Conservation (phyloP, 495 filamentous ascomycete genomes). For the Durotheca rogersii region DNA sequence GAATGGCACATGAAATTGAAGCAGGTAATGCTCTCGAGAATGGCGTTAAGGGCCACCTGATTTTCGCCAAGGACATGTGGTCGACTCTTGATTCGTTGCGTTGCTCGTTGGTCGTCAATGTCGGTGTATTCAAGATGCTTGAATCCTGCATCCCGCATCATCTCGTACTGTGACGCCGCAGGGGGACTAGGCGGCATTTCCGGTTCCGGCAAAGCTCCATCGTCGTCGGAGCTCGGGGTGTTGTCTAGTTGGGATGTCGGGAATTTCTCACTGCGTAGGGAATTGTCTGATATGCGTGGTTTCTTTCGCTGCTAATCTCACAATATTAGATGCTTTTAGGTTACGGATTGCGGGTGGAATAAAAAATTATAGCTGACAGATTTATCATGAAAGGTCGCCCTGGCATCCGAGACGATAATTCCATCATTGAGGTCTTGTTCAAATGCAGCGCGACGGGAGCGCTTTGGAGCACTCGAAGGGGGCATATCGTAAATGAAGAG, state of each 20-base stretch:
- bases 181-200: slow-evolving; percentile 31
- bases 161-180: slow-evolving; percentile 53
- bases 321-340: slow-evolving; percentile 9
- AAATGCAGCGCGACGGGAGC: slow-evolving; percentile 40
- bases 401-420: slow-evolving; percentile 47
- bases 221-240: slow-evolving; percentile 29
- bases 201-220: slow-evolving; percentile 30
- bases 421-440: slow-evolving; percentile 49
- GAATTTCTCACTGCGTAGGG: slow-evolving; percentile 25
- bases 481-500: too few relatives aligned
- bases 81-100: slow-evolving; percentile 65
- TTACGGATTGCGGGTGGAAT: background rate
- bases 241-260: slow-evolving; percentile 33
- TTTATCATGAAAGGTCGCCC: slow-evolving; percentile 46
- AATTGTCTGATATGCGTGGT: slow-evolving; percentile 40
- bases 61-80: slow-evolving; percentile 61
- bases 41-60: slow-evolving; percentile 74
- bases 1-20: slow-evolving; percentile 95
- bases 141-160: slow-evolving; percentile 52
- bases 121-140: slow-evolving; percentile 56
- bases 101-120: slow-evolving; percentile 63
- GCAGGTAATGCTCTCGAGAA: slow-evolving; percentile 79
- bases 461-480: slow-evolving; percentile 50
- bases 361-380: slow-evolving; percentile 41
- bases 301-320: slow-evolving; percentile 44